Conservation (phyloP, 768 basidiomycete genomes). For the Suillus subaureus region DNA sequence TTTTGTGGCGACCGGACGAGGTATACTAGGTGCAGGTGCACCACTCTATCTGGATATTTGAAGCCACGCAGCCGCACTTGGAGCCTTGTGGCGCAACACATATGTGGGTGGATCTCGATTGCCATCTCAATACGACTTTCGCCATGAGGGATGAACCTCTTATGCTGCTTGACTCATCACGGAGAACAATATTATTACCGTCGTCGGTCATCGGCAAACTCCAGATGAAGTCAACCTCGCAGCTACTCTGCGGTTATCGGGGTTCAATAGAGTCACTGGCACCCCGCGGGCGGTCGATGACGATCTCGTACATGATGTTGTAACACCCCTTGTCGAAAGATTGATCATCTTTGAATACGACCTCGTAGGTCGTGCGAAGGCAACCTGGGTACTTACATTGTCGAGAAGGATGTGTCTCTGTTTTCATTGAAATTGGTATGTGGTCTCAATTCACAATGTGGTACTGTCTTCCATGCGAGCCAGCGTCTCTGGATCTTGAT, state of each 20-base stretch:
- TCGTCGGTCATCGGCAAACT: conserved; percentile 17
- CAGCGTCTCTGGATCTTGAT: neutral
- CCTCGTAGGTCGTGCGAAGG: too few species aligned
- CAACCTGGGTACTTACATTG: neutral
- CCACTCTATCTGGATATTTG: conserved; percentile 7
- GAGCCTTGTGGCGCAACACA: conserved; percentile 8
- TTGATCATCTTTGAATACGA: too few species aligned
- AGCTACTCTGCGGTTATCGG: conserved; percentile 23
- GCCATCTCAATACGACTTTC: conserved; percentile 21
- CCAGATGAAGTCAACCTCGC: conserved; percentile 26
- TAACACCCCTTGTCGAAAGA: conserved; percentile 13
- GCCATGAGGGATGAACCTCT: conserved; percentile 7
- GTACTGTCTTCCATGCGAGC: neutral
- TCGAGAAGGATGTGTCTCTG: neutral
- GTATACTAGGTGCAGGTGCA: conserved; percentile 1
- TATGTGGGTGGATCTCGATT: conserved; percentile 26
- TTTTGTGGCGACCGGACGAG: conserved; percentile 7
- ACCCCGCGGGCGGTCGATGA: conserved; percentile 26
- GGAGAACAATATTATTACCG: conserved; percentile 21
- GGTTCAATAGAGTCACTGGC: conserved; percentile 26
- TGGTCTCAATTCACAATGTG: neutral
- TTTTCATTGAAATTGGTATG: conserved; percentile 15
- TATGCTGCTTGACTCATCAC: conserved; percentile 12
- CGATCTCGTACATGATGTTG: neutral
- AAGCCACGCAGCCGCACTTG: neutral